These are phyloP conservation scores for Fusarium sublunatum DNA, from an alignment of 2,329 filamentous ascomycete species.

Conservation along the genomic window DNA sequence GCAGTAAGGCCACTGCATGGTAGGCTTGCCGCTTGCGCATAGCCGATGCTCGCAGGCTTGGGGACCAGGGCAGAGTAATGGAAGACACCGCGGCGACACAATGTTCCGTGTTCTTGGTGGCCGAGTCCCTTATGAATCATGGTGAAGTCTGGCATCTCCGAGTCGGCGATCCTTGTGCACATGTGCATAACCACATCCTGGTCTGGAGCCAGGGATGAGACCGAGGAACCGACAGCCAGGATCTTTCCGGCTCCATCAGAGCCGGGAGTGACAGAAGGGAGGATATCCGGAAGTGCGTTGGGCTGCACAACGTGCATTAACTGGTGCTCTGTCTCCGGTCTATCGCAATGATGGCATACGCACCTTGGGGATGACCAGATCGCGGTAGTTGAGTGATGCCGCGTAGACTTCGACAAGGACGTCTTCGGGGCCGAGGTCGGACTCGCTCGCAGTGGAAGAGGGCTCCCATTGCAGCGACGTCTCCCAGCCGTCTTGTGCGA, in stretches of 20 bases:
- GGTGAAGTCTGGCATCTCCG: not conserved
- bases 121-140: constrained; percentile 35
- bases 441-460: no score
- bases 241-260: no score
- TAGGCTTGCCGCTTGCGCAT: constrained; percentile 61
- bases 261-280: no score
- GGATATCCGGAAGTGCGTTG: no score
- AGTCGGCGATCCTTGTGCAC: no score
- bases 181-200: no score
- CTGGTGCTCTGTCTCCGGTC: not conserved
- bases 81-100: constrained; percentile 48
- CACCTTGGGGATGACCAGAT: not conserved
- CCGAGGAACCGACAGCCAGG: no score
- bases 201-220: no score
- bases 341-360: not conserved
- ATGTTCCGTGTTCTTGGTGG: constrained; percentile 46
- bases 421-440: not conserved
- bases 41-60: constrained; percentile 62
- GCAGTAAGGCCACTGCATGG: constrained; percentile 65
- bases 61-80: constrained; percentile 68
- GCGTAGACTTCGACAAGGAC: not conserved
- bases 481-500: no score
- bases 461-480: no score
- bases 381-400: constrained; percentile 1
- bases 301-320: no score